Conservation (phyloP, 257 asterid species). For the Fraxinus anomala region DNA sequence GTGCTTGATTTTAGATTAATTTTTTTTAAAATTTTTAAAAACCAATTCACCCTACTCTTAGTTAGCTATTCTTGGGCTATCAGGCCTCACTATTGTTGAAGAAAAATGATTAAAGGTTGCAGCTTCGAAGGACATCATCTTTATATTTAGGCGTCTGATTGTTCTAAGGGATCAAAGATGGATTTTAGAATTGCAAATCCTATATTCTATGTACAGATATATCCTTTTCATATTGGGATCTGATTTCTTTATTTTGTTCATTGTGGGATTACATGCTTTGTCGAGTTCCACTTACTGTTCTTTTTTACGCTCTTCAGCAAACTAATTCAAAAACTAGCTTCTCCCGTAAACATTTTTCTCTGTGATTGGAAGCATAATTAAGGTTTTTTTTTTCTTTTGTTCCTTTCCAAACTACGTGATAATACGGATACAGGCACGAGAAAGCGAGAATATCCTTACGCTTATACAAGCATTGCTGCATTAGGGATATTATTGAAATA, state of each 20-base stretch:
- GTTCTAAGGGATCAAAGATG: not conserved
- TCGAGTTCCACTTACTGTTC: not conserved
- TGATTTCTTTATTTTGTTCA: constrained; percentile 6
- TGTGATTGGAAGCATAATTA: not conserved
- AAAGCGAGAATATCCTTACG: not conserved
- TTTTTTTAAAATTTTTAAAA: too few relatives aligned
- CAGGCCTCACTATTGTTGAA: too few relatives aligned
- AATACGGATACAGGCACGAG: not conserved
- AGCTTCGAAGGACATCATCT: not conserved
- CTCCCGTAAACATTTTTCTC: not conserved
- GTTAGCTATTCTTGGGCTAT: too few relatives aligned
- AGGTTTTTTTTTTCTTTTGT: not conserved
- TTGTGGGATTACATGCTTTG: not conserved
- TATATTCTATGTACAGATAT: not conserved
- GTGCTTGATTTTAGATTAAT: too few relatives aligned
- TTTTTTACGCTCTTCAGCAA: not conserved
- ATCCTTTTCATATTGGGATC: not conserved
- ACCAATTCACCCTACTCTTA: too few relatives aligned
- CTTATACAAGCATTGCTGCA: not conserved
- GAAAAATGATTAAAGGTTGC: too few relatives aligned
- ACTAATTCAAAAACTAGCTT: not conserved
- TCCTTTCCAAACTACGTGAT: not conserved
- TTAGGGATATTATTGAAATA: constrained; percentile 8
- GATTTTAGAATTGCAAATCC: not conserved
- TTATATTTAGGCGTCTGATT: not conserved